Conservation (phyloP, 78 protist species). For the Blattamonas nauphoetae region DNA sequence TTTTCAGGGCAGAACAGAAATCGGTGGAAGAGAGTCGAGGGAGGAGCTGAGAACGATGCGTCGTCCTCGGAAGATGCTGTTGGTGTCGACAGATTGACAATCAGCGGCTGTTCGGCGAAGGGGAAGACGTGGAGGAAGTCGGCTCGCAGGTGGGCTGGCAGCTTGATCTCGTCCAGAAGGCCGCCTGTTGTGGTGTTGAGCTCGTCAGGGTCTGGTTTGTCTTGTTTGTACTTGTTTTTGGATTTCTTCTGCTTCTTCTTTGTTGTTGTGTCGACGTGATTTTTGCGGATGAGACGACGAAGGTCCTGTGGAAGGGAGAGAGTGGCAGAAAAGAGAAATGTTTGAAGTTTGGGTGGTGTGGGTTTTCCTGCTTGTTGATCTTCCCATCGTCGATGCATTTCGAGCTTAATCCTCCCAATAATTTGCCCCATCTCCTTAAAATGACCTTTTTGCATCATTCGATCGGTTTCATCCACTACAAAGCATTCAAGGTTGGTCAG, state of each 20-base stretch:
- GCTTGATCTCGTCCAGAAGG: no score
- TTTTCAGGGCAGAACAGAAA: neutral
- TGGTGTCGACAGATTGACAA: neutral
- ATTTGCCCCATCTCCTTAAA: neutral
- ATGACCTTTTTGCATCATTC: neutral
- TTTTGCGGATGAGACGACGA: no score
- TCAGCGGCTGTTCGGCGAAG: neutral
- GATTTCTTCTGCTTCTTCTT: no score
- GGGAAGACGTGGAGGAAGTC: neutral
- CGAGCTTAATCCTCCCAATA: neutral
- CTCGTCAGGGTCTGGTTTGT: no score
- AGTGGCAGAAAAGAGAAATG: constrained; percentile 1
- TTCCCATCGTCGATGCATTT: neutral
- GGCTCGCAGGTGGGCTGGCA: no score
- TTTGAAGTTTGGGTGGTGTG: neutral
- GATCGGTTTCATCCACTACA: constrained; percentile 3
- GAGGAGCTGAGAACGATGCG: neutral
- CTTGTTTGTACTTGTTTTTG: no score
- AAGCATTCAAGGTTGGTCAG: neutral
- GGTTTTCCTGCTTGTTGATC: neutral
- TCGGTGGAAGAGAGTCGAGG: neutral
- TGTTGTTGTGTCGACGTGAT: no score
- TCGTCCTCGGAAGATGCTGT: neutral
- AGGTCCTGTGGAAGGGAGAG: neutral
- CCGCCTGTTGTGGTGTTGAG: no score